These are phyloP conservation scores for Apophysomyces variabilis DNA, from an alignment of 371 early-diverging fungal species.

Conservation along the genomic window DNA sequence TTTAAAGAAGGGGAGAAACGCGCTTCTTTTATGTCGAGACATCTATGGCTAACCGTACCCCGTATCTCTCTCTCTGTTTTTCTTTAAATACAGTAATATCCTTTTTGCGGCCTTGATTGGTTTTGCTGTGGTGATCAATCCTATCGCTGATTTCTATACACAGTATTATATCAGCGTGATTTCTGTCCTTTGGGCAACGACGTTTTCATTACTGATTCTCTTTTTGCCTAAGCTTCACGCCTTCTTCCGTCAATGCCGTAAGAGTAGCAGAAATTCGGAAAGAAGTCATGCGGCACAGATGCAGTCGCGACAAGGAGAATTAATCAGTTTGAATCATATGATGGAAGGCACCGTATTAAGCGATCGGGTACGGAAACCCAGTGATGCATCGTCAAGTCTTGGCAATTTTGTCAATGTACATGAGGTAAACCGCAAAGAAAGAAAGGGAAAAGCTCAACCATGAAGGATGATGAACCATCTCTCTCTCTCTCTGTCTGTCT, in stretches of 20 bases:
- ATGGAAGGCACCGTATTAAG: background rate
- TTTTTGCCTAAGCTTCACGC: constrained; percentile 62
- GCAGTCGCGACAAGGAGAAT: constrained; percentile 6
- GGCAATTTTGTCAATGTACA: constrained; percentile 36
- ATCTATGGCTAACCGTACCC: no score
- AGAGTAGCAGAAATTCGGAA: background rate
- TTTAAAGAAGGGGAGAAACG: constrained; percentile 4
- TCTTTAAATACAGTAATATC: constrained; percentile 46
- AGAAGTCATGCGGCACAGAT: background rate
- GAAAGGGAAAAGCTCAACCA: no score
- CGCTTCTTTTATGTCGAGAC: background rate
- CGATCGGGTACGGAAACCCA: constrained; percentile 16
- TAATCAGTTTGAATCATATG: constrained; percentile 27
- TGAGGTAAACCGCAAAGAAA: constrained; percentile 21
- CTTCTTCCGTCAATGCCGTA: constrained; percentile 29
- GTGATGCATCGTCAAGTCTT: constrained; percentile 15
- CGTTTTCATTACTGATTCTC: constrained; percentile 56
- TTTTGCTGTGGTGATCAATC: constrained; percentile 55
- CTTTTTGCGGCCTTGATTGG: constrained; percentile 58
- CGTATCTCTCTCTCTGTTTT: background rate
- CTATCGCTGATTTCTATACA: constrained; percentile 56
- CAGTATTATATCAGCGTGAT: constrained; percentile 58
- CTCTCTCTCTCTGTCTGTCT: no score
- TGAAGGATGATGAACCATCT: no score
- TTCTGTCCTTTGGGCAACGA: constrained; percentile 59